Evolutionary conservation across 495 filamentous ascomycete genomes (phyloP), one percentile per base, ranked within the genome.

Genomic region (Tuber borchii): DNA sequence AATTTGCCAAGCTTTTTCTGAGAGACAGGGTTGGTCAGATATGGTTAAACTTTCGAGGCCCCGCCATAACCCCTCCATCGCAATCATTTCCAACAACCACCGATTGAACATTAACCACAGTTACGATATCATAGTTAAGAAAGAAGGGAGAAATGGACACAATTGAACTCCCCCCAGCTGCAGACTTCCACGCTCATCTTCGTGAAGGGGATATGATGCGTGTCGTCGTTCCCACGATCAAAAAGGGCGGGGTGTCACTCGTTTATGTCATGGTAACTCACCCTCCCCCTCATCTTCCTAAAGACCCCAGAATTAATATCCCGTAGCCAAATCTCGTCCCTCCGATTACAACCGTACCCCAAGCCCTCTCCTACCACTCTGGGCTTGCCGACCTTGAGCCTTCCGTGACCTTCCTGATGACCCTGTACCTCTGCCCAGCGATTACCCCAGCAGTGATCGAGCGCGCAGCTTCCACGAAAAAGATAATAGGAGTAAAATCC

Each of bases 341-440:
- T 19, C 93, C 92, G 22, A 87, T 95, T 74, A 92, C 90, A 5
- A 92, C 89, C 22, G 90, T 94, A 65, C 85, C 87, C 74, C 88
- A 90, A 83, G 93, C 92, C 42, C 85, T 97, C 26, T 89, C 90
- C 72, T 97, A 97, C 85, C 87, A 91, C 78, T 84, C 87, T 72
- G 86, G 86, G 14, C 87, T 97, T 71, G 85, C 88, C 78, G 86
- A 87, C 72, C 85, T 94, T 78, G 92, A 91, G 71, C 90, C 91
- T 0, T 87, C 88, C 48, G 90, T 97, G 68, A 90, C 88, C 74
- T 97, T 90, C 82, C 88, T 97, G 74, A 97, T 97, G 94, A 92
- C 93, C 6, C 87, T 97, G 40, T 97, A 95, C 83, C 89, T 96
- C 48, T 90, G 93, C 81, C 87, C 91, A 69, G 88, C 86, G 42